Conservation (phyloP, 176 grass and related monocot genomes). For the Ensete ventricosum region DNA sequence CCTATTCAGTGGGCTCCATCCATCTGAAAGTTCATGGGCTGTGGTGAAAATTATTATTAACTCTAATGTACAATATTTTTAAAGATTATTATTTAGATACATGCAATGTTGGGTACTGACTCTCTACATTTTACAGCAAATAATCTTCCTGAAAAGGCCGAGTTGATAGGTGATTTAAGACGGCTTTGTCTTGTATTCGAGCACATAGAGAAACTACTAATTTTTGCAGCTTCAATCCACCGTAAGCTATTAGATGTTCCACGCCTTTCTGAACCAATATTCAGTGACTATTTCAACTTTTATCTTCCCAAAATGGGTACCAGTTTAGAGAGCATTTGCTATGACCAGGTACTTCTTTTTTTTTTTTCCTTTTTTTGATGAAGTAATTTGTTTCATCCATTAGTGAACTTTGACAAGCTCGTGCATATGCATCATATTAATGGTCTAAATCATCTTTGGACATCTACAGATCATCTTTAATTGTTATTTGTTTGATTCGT, state of each 20-base stretch:
- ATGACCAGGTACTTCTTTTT: slow-evolving; percentile 49
- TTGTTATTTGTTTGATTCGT: background rate
- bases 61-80: background rate
- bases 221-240: slow-evolving; percentile 73
- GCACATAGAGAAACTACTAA: slow-evolving; percentile 81
- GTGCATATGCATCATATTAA: background rate
- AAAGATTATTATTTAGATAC: background rate
- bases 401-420: background rate
- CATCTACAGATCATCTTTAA: background rate
- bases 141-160: slow-evolving; percentile 38
- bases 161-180: slow-evolving; percentile 72
- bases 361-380: slow-evolving; percentile 9
- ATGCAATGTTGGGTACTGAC: background rate
- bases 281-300: slow-evolving; percentile 72
- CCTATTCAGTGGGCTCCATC: background rate
- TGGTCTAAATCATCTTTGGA: slow-evolving; percentile 2
- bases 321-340: slow-evolving; percentile 68
- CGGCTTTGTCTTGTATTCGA: slow-evolving; percentile 76
- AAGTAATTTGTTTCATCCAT: slow-evolving; percentile 1
- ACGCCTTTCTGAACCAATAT: slow-evolving; percentile 61
- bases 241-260: slow-evolving; percentile 62
- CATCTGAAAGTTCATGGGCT: background rate
- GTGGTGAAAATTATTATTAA: background rate
- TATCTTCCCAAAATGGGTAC: slow-evolving; percentile 91
- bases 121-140: slow-evolving; percentile 37